Conservation (phyloP, 2,329 filamentous ascomycete genomes). For the Exophiala viscosa region DNA sequence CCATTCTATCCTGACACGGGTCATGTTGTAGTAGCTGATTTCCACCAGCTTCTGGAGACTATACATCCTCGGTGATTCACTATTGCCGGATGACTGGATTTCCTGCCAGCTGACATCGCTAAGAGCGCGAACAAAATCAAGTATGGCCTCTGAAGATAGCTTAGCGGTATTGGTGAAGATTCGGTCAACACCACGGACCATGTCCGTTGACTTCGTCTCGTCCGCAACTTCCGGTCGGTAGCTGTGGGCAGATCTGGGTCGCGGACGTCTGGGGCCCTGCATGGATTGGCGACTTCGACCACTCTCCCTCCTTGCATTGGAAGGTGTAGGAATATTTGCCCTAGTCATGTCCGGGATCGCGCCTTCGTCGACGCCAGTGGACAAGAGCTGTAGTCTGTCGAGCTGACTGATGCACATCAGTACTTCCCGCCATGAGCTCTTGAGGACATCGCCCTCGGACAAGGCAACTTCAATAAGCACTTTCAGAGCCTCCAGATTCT, state of each 20-base stretch:
- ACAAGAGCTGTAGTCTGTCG: constrained; percentile 90
- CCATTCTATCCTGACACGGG: constrained; percentile 96
- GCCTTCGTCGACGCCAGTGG: constrained; percentile 88
- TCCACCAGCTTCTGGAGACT: constrained; percentile 97
- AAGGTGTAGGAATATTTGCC: constrained; percentile 64
- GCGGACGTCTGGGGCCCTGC: constrained; percentile 51
- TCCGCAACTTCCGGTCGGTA: constrained; percentile 79
- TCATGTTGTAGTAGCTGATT: constrained; percentile 99
- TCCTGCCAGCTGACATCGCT: constrained; percentile 99
- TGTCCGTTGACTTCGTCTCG: constrained; percentile 87
- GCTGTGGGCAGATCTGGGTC: constrained; percentile 46
- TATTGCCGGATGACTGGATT: constrained; percentile 93
- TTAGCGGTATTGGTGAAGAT: constrained; percentile 97
- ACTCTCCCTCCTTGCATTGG: constrained; percentile 47
- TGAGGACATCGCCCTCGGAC: constrained; percentile 84
- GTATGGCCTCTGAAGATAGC: constrained; percentile 87
- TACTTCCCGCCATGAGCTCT: constrained; percentile 91
- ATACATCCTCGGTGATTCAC: constrained; percentile 92
- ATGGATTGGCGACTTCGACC: constrained; percentile 63
- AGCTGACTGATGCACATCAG: constrained; percentile 93
- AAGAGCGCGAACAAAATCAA: constrained; percentile 86
- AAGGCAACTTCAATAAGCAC: constrained; percentile 87
- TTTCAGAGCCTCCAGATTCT: constrained; percentile 93
- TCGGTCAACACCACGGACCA: constrained; percentile 85
- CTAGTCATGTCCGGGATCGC: constrained; percentile 88